These are phyloP conservation scores for Fomitopsis betulina DNA, from an alignment of 1,284 basidiomycete species.

Conservation along the genomic window DNA sequence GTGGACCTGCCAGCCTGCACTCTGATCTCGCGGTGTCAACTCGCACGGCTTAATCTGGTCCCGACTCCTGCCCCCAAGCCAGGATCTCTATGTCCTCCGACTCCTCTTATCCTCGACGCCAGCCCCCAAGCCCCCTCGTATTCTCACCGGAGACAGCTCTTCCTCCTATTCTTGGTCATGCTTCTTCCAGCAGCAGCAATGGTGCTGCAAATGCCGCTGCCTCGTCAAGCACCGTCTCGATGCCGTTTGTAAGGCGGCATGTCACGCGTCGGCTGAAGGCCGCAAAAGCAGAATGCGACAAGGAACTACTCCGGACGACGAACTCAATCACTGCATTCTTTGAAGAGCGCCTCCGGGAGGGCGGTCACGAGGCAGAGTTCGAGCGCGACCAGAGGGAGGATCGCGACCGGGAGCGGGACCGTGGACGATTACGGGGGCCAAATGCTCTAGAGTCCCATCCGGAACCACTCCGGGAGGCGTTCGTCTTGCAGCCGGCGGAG, in stretches of 20 bases:
- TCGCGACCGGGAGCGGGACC: constrained; percentile 38
- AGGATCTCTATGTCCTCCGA: constrained; percentile 52
- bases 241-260: constrained; percentile 91
- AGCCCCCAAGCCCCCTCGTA: constrained; percentile 72
- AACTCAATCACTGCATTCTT: constrained; percentile 92
- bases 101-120: constrained; percentile 52
- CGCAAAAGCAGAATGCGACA: constrained; percentile 95
- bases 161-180: constrained; percentile 41
- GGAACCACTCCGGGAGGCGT: constrained; percentile 56
- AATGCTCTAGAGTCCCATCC: constrained; percentile 31
- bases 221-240: constrained; percentile 71
- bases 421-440: constrained; percentile 9
- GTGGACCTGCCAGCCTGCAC: constrained; percentile 12
- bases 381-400: constrained; percentile 62
- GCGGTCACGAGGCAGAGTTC: constrained; percentile 56
- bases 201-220: constrained; percentile 36
- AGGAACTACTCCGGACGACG: constrained; percentile 88
- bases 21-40: background rate
- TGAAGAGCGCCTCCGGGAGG: constrained; percentile 80
- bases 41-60: constrained; percentile 6
- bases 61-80: constrained; percentile 10
- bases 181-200: constrained; percentile 26
- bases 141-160: constrained; percentile 64
- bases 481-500: constrained; percentile 52
- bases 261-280: constrained; percentile 90